phyloP scores from a whole-genome alignment of 2,329 filamentous ascomycete genomes.

The Taxawa tesnikishii region DNA sequence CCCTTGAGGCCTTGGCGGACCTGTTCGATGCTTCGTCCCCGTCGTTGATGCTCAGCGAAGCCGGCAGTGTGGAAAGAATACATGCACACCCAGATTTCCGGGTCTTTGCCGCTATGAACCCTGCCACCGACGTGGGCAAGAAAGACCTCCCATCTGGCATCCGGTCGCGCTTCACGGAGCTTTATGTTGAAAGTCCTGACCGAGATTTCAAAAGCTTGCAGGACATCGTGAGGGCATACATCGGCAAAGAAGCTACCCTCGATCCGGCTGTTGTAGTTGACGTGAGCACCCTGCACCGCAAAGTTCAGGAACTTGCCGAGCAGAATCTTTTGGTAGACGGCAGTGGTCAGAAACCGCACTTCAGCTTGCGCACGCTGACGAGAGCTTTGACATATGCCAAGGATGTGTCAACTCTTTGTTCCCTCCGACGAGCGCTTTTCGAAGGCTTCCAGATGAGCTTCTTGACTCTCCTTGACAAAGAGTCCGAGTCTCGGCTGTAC shows the following conservation, averaged over 20 bases:
- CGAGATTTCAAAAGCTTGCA: constrained; percentile 74
- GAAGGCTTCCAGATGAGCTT: constrained; percentile 99
- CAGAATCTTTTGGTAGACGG: constrained; percentile 85
- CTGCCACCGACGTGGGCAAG: constrained; percentile 93
- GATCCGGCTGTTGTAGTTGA: constrained; percentile 66
- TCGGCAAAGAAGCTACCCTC: constrained; percentile 55
- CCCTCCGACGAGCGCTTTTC: constrained; percentile 71
- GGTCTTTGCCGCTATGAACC: constrained; percentile 98
- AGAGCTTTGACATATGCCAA: constrained; percentile 79
- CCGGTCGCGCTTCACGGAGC: constrained; percentile 84
- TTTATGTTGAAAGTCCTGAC: constrained; percentile 89
- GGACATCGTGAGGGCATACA: constrained; percentile 77
- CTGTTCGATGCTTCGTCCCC: constrained; percentile 64
- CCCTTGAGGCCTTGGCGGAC: constrained; percentile 84
- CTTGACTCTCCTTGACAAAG: constrained; percentile 70
- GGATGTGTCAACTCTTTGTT: constrained; percentile 73
- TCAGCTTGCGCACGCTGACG: constrained; percentile 88
- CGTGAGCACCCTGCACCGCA: constrained; percentile 76
- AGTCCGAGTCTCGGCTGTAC: constrained; percentile 66
- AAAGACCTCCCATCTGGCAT: constrained; percentile 82
- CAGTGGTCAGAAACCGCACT: constrained; percentile 90
- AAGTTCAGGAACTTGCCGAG: constrained; percentile 69
- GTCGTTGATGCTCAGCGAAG: constrained; percentile 82
- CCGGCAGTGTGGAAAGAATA: constrained; percentile 82
- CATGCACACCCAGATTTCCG: constrained; percentile 85